Evolutionary conservation across 345 rosid genomes (phyloP), one percentile per base, ranked within the genome.

Genomic region (Noccaea bulbosa): DNA sequence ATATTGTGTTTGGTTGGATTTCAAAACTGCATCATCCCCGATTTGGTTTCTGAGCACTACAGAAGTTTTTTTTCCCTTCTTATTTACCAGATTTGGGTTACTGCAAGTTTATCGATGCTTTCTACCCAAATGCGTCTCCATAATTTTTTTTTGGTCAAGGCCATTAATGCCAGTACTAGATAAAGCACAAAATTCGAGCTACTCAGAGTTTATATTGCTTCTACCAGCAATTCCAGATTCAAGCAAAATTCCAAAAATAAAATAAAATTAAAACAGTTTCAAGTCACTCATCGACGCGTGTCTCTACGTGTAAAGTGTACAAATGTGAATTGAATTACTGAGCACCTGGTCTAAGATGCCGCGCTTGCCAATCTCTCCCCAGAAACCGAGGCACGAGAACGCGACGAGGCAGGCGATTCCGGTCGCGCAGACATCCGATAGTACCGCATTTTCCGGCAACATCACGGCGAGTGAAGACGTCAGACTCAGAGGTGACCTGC

Each of bases 301-400:
- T 27, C 8, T 49, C 8, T 49, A 65, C 58, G 22, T 65, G 24
- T 22, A 35, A 35, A 12, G 17, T 11, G 44, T 39, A 62, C 3
- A 44, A 12, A 8, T 60, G 0, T 3, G 32, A 53, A 14, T 16
- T 14, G 14, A 16, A 54, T 0, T 7, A 3, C 1, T 4, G 2
- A 27, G 30, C 8, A 88, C 93, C 93, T 78, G 88, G 69, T 89
- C 90, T 53, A 85, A 74, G 77, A 92, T 10, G 48, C 78, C 59
- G 12, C 88, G 90, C 52, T 85, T 86, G 12, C 89, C 89, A 46
- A 87, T 87, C 71, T 83, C 90, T 73, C 81, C 80, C 87, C 87
- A 87, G 45, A 84, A 37, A 12, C 80, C 82, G n/a, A 83, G 88
- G 24, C 78, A 15, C 0, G 83, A 77, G 59, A 84, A 74, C 11